Percentiles rank a stretch among this genome's conserved stretches.
Conservation (phyloP, 139 green algal species). For the Tetradesmus obliquus region DNA sequence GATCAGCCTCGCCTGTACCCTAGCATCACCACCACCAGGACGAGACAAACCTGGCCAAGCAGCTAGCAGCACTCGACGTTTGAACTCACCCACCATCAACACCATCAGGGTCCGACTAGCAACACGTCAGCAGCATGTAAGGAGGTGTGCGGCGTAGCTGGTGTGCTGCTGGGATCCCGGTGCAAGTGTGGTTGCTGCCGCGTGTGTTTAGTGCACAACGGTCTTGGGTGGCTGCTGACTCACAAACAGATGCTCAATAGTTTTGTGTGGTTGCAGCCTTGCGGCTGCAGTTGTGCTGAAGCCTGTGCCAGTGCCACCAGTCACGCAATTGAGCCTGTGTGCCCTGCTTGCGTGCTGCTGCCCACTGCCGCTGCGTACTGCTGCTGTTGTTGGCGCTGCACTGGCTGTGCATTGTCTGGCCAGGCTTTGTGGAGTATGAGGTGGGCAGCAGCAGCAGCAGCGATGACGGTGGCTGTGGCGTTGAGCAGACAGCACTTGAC, state of each 20-base stretch:
- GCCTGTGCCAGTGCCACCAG: not conserved
- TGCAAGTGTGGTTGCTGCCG: not conserved
- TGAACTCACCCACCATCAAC: not conserved
- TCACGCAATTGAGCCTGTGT: not conserved
- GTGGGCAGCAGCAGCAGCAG: not conserved
- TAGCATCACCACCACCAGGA: not conserved
- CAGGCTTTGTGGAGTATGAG: slow-evolving; percentile 42
- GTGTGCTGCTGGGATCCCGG: not conserved
- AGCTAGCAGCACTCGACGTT: not conserved
- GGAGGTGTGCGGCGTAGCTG: not conserved
- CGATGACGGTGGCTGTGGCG: not conserved
- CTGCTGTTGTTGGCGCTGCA: not conserved
- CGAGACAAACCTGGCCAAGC: not conserved
- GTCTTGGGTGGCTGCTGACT: too few species aligned
- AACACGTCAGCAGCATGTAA: not conserved
- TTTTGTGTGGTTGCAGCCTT: too few species aligned
- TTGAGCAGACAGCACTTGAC: not conserved
- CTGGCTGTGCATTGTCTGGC: not conserved
- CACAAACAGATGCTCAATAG: too few species aligned
- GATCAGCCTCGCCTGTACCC: not conserved
- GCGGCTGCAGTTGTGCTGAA: too few species aligned
- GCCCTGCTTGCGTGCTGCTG: not conserved
- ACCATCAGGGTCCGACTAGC: not conserved
- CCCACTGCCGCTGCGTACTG: not conserved
- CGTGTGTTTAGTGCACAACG: too few species aligned